These are phyloP conservation scores for Pseudonectria foliicola DNA, from an alignment of 2,329 filamentous ascomycete species.

Conservation along the genomic window DNA sequence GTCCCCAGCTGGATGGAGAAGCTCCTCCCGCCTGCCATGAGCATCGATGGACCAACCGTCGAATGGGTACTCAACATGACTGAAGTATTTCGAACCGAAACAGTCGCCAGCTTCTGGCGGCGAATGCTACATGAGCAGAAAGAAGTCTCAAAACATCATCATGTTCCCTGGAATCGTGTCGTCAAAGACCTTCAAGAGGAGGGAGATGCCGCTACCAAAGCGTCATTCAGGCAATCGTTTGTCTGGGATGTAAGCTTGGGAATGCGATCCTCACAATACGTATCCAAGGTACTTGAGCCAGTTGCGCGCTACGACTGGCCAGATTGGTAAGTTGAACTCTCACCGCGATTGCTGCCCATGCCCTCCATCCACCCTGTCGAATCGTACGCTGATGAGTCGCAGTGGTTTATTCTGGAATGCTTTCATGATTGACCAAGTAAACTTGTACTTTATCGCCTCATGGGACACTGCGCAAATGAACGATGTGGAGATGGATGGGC, in stretches of 20 bases:
- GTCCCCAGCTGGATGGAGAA: slow-evolving; percentile 28
- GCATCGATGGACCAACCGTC: slow-evolving; percentile 30
- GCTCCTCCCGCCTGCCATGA: slow-evolving; percentile 29
- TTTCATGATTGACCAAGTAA: slow-evolving; percentile 27
- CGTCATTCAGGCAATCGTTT: slow-evolving; percentile 30
- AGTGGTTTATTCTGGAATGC: slow-evolving; percentile 34
- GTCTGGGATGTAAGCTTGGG: slow-evolving; percentile 32
- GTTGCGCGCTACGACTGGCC: slow-evolving; percentile 30
- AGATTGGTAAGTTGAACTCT: slow-evolving; percentile 26
- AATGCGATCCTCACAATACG: slow-evolving; percentile 12
- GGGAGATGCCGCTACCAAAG: slow-evolving; percentile 23
- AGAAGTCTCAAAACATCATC: slow-evolving; percentile 19
- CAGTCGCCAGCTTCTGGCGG: slow-evolving; percentile 19
- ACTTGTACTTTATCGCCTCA: slow-evolving; percentile 29
- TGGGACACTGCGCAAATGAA: slow-evolving; percentile 36
- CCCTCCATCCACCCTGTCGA: too few species aligned
- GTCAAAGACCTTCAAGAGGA: slow-evolving; percentile 26
- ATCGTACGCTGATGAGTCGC: not conserved
- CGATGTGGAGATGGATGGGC: slow-evolving; percentile 22
- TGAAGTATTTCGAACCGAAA: slow-evolving; percentile 19
- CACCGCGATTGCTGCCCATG: too few species aligned
- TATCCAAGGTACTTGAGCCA: slow-evolving; percentile 21
- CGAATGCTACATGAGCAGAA: slow-evolving; percentile 21
- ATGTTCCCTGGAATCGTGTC: slow-evolving; percentile 29
- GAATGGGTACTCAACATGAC: slow-evolving; percentile 31